Percentiles rank a stretch among this genome's conserved stretches.
Evolutionary conservation across 2,329 filamentous ascomycete genomes (phyloP).

Genomic region (Bretziella fagacearum): DNA sequence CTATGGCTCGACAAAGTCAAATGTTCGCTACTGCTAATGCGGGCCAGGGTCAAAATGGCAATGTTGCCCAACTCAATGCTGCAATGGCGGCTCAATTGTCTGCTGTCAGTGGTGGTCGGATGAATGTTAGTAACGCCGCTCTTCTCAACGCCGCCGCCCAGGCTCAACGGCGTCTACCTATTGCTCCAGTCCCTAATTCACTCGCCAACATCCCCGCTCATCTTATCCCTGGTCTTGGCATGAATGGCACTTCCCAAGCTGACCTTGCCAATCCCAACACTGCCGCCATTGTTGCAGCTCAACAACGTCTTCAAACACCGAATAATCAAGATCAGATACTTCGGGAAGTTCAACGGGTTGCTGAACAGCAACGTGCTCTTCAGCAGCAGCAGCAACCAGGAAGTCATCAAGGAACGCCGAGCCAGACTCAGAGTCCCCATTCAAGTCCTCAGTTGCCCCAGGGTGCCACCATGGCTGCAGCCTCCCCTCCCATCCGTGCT

Average conservation of each 20-base stretch:
- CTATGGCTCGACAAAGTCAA: conserved; percentile 8
- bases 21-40: conserved; percentile 6
- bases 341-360: conserved; percentile 47
- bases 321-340: conserved; percentile 27
- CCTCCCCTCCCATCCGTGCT: conserved; percentile 14
- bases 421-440: conserved; percentile 21
- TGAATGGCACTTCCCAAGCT: conserved; percentile 51
- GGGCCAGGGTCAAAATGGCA: not conserved
- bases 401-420: conserved; percentile 18
- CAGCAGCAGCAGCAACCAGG: conserved; percentile 29
- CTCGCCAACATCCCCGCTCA: conserved; percentile 32
- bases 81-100: conserved; percentile 6
- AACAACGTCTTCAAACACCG: conserved; percentile 16
- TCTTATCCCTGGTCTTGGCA: conserved; percentile 33
- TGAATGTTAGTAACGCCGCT: conserved; percentile 7
- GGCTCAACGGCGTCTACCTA: conserved; percentile 33
- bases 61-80: conserved; percentile 2
- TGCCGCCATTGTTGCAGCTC: conserved; percentile 26
- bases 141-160: conserved; percentile 25
- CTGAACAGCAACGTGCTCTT: conserved; percentile 44
- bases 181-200: conserved; percentile 36
- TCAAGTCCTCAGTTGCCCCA: conserved; percentile 27
- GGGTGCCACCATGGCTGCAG: conserved; percentile 25
- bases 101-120: not conserved
- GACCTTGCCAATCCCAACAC: conserved; percentile 39